Evolutionary conservation across 2,329 filamentous ascomycete species (phyloP).

Genomic region (Tothia fuscella): DNA sequence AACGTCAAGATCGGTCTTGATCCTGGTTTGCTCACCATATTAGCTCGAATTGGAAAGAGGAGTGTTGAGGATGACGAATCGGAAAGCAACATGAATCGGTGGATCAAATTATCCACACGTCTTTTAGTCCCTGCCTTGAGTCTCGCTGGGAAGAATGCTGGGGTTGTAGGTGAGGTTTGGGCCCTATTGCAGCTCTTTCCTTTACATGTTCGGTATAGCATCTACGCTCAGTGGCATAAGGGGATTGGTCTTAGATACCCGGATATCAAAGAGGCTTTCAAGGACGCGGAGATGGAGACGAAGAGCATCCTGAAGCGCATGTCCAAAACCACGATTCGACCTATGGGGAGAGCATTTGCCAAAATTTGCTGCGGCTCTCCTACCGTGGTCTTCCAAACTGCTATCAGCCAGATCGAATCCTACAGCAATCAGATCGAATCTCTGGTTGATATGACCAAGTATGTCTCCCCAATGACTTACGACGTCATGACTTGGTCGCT

Average conservation of each 20-base stretch:
- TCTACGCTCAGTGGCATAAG: constrained; percentile 89
- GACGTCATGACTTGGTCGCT: constrained; percentile 90
- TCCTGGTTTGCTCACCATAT: constrained; percentile 60
- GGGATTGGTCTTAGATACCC: constrained; percentile 65
- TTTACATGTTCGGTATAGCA: constrained; percentile 63
- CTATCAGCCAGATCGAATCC: constrained; percentile 79
- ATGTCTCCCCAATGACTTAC: constrained; percentile 85
- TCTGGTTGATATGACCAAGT: constrained; percentile 86
- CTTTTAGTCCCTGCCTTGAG: constrained; percentile 82
- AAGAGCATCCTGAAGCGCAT: constrained; percentile 79
- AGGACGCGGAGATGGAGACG: constrained; percentile 64
- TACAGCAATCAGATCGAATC: constrained; percentile 93
- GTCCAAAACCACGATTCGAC: constrained; percentile 71
- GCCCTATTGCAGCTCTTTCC: constrained; percentile 70
- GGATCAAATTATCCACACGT: constrained; percentile 73
- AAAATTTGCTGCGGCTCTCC: constrained; percentile 89
- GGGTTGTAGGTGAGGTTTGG: constrained; percentile 76
- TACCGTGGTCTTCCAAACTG: constrained; percentile 80
- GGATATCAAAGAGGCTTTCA: constrained; percentile 68
- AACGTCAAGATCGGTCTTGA: constrained; percentile 87
- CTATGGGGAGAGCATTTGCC: constrained; percentile 77
- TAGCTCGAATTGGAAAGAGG: constrained; percentile 73
- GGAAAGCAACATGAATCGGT: constrained; percentile 58
- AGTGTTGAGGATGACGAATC: constrained; percentile 62
- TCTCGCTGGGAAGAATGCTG: constrained; percentile 72